A percentile compares a stretch with the other conserved stretches of the same genome.
These are phyloP conservation scores for Lentinula guzmanii DNA, from an alignment of 768 basidiomycete genomes.

Conservation along the genomic window DNA sequence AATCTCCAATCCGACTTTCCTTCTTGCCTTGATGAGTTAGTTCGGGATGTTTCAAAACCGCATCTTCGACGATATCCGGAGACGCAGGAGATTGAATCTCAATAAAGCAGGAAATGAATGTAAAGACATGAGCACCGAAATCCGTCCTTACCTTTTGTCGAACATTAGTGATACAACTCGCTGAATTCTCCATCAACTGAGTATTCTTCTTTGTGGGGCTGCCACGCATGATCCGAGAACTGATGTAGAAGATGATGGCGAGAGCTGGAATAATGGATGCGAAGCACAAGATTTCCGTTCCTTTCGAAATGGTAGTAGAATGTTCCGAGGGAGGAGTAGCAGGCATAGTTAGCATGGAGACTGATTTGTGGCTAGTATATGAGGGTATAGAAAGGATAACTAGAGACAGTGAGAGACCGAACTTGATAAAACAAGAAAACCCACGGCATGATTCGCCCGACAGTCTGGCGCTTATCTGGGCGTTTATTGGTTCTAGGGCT, in stretches of 20 bases:
- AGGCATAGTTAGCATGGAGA: background rate
- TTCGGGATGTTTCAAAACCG: background rate
- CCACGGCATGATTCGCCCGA: too few species aligned
- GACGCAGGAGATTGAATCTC: background rate
- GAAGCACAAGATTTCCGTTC: conserved; percentile 1
- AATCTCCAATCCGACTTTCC: background rate
- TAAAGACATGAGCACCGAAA: background rate
- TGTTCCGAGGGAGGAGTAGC: background rate
- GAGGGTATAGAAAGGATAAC: background rate
- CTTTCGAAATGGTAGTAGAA: background rate
- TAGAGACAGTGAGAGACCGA: background rate
- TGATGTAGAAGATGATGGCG: background rate
- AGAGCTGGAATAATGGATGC: conserved; percentile 1
- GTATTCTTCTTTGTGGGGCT: background rate
- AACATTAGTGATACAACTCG: background rate
- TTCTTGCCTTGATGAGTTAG: background rate
- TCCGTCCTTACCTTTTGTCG: background rate
- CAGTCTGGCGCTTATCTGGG: too few species aligned
- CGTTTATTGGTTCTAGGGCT: too few species aligned
- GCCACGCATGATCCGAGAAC: background rate
- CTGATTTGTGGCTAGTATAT: background rate
- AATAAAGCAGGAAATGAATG: background rate
- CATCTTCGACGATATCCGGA: background rate
- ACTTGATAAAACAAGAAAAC: too few species aligned
- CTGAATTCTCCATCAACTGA: background rate